phyloP scores from a whole-genome alignment of 306 rosid genomes.

The Prunus mira region DNA sequence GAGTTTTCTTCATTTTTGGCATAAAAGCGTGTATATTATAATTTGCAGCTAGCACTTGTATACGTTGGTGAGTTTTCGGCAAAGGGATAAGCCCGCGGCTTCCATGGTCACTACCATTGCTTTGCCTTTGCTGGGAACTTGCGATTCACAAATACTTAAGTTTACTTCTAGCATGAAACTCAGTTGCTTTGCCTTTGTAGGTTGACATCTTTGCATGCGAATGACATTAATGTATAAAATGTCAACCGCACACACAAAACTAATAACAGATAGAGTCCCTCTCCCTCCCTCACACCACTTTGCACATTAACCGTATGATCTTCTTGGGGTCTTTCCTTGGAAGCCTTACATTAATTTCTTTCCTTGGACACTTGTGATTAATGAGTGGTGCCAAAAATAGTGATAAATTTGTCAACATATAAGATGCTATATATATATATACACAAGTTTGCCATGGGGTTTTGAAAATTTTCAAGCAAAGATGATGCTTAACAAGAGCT shows the following conservation, averaged over 20 bases:
- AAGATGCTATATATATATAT: too few species aligned
- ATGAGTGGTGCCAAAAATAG: too few species aligned
- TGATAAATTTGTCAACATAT: too few species aligned
- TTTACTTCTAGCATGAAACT: background rate
- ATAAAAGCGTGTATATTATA: too few species aligned
- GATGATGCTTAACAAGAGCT: background rate
- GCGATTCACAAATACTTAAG: background rate
- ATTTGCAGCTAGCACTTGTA: too few species aligned
- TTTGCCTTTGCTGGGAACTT: too few species aligned
- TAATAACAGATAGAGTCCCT: too few species aligned
- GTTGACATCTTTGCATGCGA: background rate
- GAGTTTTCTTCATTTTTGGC: too few species aligned
- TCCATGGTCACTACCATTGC: too few species aligned
- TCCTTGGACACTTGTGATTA: background rate
- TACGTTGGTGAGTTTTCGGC: too few species aligned
- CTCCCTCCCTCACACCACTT: background rate
- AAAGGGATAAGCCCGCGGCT: too few species aligned
- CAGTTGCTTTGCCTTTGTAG: background rate
- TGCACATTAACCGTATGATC: background rate
- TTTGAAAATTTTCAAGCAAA: background rate
- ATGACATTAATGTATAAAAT: background rate
- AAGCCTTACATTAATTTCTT: background rate
- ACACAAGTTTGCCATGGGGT: background rate
- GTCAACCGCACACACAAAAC: background rate
- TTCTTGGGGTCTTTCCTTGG: background rate